Evolutionary conservation across 2,329 filamentous ascomycete species (phyloP).

Genomic region (Myrmaecium sp.): DNA sequence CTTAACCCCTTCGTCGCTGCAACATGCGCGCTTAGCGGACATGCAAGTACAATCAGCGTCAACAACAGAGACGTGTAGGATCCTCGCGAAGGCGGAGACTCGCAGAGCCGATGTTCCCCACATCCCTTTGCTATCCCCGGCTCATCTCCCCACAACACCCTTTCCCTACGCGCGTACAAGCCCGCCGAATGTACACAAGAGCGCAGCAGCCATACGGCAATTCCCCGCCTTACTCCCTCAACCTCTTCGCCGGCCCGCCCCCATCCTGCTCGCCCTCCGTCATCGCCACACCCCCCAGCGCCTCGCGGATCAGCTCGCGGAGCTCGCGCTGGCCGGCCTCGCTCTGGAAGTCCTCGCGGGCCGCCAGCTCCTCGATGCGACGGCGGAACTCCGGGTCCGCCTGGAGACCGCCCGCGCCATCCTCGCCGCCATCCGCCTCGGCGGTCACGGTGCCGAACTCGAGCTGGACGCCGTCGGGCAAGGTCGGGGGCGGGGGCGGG

Average conservation of each 20-base stretch:
- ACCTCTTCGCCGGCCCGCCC: slow-evolving; percentile 22
- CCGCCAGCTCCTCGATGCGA: slow-evolving; percentile 77
- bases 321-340: slow-evolving; percentile 66
- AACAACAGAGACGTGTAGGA: too few species aligned
- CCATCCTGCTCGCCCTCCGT: slow-evolving; percentile 42
- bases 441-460: slow-evolving; percentile 63
- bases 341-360: slow-evolving; percentile 66
- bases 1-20: too few species aligned
- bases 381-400: slow-evolving; percentile 70
- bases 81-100: too few species aligned
- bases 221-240: slow-evolving; percentile 15
- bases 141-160: too few species aligned
- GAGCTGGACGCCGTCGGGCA: slow-evolving; percentile 62
- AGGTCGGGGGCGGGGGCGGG: slow-evolving; percentile 32
- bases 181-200: too few species aligned
- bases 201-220: too few species aligned
- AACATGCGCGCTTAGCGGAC: too few species aligned
- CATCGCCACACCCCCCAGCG: slow-evolving; percentile 49
- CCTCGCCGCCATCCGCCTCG: slow-evolving; percentile 32
- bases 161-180: too few species aligned
- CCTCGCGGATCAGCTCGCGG: slow-evolving; percentile 63
- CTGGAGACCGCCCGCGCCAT: slow-evolving; percentile 25
- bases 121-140: too few species aligned
- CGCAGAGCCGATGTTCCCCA: too few species aligned
- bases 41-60: too few species aligned